phyloP scores from a whole-genome alignment of 1,284 basidiomycete species.

The Chondrostereum purpureum region DNA sequence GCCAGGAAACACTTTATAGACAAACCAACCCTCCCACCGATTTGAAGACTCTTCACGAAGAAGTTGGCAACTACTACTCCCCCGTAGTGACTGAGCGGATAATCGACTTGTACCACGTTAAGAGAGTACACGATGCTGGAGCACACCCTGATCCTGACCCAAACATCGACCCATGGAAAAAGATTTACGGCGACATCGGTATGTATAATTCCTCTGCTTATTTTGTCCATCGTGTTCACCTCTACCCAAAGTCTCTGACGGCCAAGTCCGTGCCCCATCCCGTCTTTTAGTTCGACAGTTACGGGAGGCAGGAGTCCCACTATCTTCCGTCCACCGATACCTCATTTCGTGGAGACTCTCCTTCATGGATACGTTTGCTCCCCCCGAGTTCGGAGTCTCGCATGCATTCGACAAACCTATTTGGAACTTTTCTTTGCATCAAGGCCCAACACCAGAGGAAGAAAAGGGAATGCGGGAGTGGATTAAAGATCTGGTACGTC shows the following conservation, averaged over 20 bases:
- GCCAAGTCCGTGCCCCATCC: conserved; percentile 13
- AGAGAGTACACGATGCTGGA: conserved; percentile 8
- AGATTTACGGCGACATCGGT: conserved; percentile 13
- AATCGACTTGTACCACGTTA: conserved; percentile 11
- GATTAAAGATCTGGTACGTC: conserved; percentile 12
- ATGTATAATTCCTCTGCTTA: not conserved
- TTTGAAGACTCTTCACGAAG: conserved; percentile 9
- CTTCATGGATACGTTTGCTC: conserved; percentile 7
- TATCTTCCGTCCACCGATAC: conserved; percentile 11
- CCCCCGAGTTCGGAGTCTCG: conserved; percentile 10
- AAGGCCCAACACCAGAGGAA: conserved; percentile 13
- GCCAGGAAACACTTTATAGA: conserved; percentile 12
- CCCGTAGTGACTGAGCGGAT: conserved; percentile 10
- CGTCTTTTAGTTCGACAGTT: conserved; percentile 11
- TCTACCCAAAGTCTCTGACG: conserved; percentile 11
- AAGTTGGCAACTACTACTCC: conserved; percentile 14
- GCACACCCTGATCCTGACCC: conserved; percentile 13
- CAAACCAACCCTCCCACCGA: conserved; percentile 13
- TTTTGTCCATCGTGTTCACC: not conserved
- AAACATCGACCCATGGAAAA: conserved; percentile 12
- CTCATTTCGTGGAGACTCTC: conserved; percentile 13
- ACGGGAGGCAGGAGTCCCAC: conserved; percentile 10
- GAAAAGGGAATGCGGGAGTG: conserved; percentile 11
- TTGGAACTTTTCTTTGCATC: conserved; percentile 14
- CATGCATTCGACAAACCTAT: conserved; percentile 14